Evolutionary conservation across 352 stramenopile species (phyloP), one percentile per base, ranked within the genome.

Genomic region (Pythium monospermum): DNA sequence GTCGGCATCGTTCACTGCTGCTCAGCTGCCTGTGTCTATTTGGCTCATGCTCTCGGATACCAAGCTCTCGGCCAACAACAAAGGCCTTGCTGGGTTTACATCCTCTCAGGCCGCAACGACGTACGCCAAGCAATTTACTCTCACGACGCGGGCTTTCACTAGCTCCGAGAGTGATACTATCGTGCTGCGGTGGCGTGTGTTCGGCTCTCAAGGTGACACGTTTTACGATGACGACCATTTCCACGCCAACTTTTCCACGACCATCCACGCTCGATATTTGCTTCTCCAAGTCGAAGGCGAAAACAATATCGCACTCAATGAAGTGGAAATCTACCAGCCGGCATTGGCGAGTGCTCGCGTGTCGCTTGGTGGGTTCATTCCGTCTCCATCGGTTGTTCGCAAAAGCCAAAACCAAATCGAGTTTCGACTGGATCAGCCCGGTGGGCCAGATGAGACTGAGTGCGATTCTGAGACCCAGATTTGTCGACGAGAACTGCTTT

Each of bases 311-410:
- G 45, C 64, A 11, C 22, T 87, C 19, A 87, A 80, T 26, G 76
- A 87, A 53, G 76, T 86, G 5, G 62, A 85, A 30, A 59, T 87
- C 31, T 86, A 79, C 30, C 78, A 90, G 47, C 63, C 76, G 19
- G 60, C 78, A 11, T 71, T 90, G 41, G 71, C 78, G 2, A 74
- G 68, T 28, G 60, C 66, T 23, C 66, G 54, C 19, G 55, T 90
- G 1, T 59, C 59, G 1, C 42, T 90, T 1, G 72, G 78, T 10
- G 74, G 71, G 10, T 82, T 73, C 51, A 73, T 90, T 58, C 62
- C 78, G 6, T 83, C 73, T 0, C 45, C 68, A 0, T 69, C 73
- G 12, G 45, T 61, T 31, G 22, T 57, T 49, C n/a, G 30, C 6
- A 43, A 52, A 25, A 57, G 48, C 12, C 50, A 73, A 32, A 90